These are phyloP conservation scores for Caryopteris hybrid DNA, from an alignment of 305 asterid genomes.

Conservation along the genomic window DNA sequence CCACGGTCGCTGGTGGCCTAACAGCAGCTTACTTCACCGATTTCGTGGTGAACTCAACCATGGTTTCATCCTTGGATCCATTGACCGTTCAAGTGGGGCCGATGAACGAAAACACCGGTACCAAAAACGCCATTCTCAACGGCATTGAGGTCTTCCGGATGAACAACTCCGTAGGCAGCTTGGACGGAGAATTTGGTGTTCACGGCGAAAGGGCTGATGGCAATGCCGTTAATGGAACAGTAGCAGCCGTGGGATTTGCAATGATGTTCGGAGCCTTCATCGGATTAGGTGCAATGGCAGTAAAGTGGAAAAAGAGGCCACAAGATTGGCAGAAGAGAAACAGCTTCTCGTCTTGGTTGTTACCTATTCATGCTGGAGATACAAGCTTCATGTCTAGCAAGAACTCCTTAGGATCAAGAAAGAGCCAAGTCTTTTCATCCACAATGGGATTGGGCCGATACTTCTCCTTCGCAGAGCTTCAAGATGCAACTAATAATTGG, in stretches of 20 bases:
- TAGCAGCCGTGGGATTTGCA: slow-evolving; percentile 90
- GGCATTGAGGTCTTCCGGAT: slow-evolving; percentile 80
- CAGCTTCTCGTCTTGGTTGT: slow-evolving; percentile 89
- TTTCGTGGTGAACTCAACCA: slow-evolving; percentile 61
- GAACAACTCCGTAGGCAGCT: slow-evolving; percentile 79
- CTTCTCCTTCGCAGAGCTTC: slow-evolving; percentile 50
- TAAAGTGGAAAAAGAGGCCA: slow-evolving; percentile 93
- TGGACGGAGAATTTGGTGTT: slow-evolving; percentile 70
- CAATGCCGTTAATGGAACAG: slow-evolving; percentile 39
- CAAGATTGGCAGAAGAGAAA: slow-evolving; percentile 79
- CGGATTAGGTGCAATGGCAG: slow-evolving; percentile 91
- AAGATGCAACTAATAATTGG: slow-evolving; percentile 62
- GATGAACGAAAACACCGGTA: slow-evolving; percentile 48
- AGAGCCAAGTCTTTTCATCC: slow-evolving; percentile 58
- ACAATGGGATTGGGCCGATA: slow-evolving; percentile 52
- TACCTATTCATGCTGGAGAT: slow-evolving; percentile 86
- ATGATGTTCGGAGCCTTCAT: slow-evolving; percentile 96
- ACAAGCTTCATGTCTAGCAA: slow-evolving; percentile 67
- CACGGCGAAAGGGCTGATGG: slow-evolving; percentile 36
- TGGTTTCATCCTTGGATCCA: slow-evolving; percentile 46
- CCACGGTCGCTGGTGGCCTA: slow-evolving; percentile 52
- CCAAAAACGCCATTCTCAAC: slow-evolving; percentile 71
- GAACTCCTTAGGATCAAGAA: slow-evolving; percentile 56
- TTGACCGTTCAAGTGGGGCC: slow-evolving; percentile 74
- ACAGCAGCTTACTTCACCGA: slow-evolving; percentile 71